Evolutionary conservation across 768 basidiomycete genomes (phyloP).

Genomic region (Podaxis pistillaris): DNA sequence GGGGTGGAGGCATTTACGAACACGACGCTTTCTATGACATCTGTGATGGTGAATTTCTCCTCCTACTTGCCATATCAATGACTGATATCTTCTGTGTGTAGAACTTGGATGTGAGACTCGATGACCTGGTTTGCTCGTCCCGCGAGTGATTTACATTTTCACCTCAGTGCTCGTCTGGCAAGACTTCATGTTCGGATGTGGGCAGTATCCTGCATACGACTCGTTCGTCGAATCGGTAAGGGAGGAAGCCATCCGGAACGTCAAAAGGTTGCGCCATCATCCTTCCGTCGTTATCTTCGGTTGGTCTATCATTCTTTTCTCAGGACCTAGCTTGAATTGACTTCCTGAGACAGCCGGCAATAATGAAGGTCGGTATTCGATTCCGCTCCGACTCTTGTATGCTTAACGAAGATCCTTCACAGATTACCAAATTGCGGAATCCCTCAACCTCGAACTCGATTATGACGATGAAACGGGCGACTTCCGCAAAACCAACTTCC

Average conservation of each 20-base stretch:
- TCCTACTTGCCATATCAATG: neutral
- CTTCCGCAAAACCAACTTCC: conserved; percentile 84
- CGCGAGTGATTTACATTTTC: conserved; percentile 6
- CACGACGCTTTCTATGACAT: conserved; percentile 79
- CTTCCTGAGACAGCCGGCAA: conserved; percentile 57
- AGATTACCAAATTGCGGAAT: conserved; percentile 91
- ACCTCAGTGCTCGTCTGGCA: conserved; percentile 88
- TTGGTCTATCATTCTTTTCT: conserved; percentile 29
- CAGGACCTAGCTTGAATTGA: conserved; percentile 1
- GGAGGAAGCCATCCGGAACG: conserved; percentile 79
- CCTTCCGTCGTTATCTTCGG: conserved; percentile 89
- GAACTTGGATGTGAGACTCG: conserved; percentile 60
- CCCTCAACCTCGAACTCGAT: conserved; percentile 72
- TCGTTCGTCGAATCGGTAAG: conserved; percentile 72
- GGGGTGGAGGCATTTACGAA: conserved; percentile 95
- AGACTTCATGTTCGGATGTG: conserved; percentile 97
- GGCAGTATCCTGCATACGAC: conserved; percentile 89
- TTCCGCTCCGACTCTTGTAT: neutral
- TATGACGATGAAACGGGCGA: conserved; percentile 84
- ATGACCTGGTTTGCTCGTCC: neutral
- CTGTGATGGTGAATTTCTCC: conserved; percentile 59
- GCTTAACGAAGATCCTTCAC: conserved; percentile 2
- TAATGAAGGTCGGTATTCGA: conserved; percentile 57
- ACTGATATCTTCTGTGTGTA: conserved; percentile 22
- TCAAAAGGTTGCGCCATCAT: conserved; percentile 81